Evolutionary conservation across 129 eudicot genomes (phyloP).

Genomic region (Pittosporum tobira): DNA sequence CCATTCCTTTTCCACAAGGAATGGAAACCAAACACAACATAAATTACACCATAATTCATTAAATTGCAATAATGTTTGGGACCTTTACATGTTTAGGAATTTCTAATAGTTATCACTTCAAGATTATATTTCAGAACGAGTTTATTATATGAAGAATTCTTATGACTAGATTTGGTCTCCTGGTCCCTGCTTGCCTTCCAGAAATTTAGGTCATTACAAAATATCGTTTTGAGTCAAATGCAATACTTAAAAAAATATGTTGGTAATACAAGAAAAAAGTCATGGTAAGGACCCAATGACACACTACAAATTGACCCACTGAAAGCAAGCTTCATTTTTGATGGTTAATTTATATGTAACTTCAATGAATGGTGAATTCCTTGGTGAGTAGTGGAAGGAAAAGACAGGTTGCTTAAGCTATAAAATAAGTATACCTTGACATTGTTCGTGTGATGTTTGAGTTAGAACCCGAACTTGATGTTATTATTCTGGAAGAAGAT

Average conservation of each 20-base stretch:
- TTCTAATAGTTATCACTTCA: neutral
- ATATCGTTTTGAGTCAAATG: neutral
- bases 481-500: conserved; percentile 50
- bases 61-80: neutral
- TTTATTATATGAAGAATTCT: too few species aligned
- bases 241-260: neutral
- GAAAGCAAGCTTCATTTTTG: neutral
- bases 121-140: neutral
- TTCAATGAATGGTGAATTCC: neutral
- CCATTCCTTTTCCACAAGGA: too few species aligned
- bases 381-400: neutral
- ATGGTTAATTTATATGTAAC: neutral
- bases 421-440: too few species aligned
- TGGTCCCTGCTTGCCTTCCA: neutral
- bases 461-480: conserved; percentile 64
- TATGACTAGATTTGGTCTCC: neutral
- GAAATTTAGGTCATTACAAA: neutral
- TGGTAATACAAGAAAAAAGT: neutral
- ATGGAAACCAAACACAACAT: too few species aligned
- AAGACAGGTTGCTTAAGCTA: neutral
- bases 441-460: conserved; percentile 6
- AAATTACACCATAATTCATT: too few species aligned
- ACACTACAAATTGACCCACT: neutral
- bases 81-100: neutral
- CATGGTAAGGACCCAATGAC: neutral